These are phyloP conservation scores for Lasiodiplodia sp. DNA, from an alignment of 2,329 filamentous ascomycete genomes.

Conservation along the genomic window DNA sequence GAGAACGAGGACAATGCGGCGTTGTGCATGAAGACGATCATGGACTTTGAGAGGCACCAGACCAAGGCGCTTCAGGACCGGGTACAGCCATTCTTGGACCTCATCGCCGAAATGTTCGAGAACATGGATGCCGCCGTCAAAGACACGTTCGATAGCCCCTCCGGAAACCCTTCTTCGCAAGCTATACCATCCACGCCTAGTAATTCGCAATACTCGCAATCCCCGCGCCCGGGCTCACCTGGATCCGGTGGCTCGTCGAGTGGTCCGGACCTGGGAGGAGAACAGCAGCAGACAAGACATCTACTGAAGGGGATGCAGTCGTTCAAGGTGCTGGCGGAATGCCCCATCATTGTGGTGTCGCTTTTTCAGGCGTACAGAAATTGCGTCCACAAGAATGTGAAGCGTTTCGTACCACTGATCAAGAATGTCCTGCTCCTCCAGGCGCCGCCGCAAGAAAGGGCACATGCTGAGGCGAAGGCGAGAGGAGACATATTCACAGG, in stretches of 20 bases:
- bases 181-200: constrained; percentile 69
- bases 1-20: constrained; percentile 99
- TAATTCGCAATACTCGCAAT: constrained; percentile 75
- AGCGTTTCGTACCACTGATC: constrained; percentile 90
- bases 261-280: constrained; percentile 76
- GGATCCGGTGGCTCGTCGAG: constrained; percentile 79
- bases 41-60: constrained; percentile 95
- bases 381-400: constrained; percentile 84
- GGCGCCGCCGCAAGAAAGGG: constrained; percentile 90
- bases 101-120: constrained; percentile 96
- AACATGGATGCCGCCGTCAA: constrained; percentile 94
- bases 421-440: constrained; percentile 88
- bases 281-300: constrained; percentile 82
- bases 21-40: constrained; percentile 97
- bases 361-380: constrained; percentile 92
- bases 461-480: constrained; percentile 82
- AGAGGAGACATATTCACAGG: constrained; percentile 87
- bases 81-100: constrained; percentile 86
- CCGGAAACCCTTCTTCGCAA: constrained; percentile 49
- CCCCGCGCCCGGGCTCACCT: constrained; percentile 87
- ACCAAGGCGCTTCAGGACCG: constrained; percentile 80
- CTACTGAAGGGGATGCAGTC: constrained; percentile 95
- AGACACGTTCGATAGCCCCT: constrained; percentile 87
- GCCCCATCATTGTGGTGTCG: constrained; percentile 97
- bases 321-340: constrained; percentile 97